Evolutionary conservation across 2,329 filamentous ascomycete genomes (phyloP).

Genomic region (Penicillium polonicum): DNA sequence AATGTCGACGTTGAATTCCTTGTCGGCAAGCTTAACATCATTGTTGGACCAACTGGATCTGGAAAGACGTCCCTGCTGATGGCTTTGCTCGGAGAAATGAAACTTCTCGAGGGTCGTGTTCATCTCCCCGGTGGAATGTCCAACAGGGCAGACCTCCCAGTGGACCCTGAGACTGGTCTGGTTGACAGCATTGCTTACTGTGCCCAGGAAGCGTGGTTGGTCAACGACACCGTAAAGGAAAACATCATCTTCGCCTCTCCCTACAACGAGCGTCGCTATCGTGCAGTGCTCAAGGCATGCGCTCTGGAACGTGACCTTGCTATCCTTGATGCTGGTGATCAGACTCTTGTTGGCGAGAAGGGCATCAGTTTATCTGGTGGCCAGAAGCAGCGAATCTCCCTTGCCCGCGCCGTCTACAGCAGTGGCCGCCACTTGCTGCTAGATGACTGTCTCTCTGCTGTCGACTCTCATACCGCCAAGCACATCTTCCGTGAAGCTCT

Average conservation of each 20-base stretch:
- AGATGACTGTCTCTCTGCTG: slow-evolving; percentile 93
- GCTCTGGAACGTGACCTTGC: slow-evolving; percentile 87
- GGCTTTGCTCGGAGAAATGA: slow-evolving; percentile 97
- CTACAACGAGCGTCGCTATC: slow-evolving; percentile 78
- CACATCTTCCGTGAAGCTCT: slow-evolving; percentile 97
- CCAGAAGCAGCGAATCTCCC: slow-evolving; percentile 94
- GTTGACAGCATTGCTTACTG: slow-evolving; percentile 95
- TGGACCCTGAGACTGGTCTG: slow-evolving; percentile 79
- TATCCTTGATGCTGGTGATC: slow-evolving; percentile 87
- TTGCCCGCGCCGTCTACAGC: slow-evolving; percentile 96
- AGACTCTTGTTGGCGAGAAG: slow-evolving; percentile 94
- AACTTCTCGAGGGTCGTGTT: slow-evolving; percentile 72
- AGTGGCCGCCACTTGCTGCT: slow-evolving; percentile 86
- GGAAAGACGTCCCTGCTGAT: slow-evolving; percentile 96
- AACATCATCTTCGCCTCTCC: slow-evolving; percentile 90
- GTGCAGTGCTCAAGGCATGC: slow-evolving; percentile 84
- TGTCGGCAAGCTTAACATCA: slow-evolving; percentile 84
- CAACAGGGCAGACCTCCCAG: slow-evolving; percentile 73
- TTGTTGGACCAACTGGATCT: slow-evolving; percentile 88
- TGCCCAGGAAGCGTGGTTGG: slow-evolving; percentile 93
- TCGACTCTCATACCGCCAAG: slow-evolving; percentile 95
- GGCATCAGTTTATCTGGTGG: slow-evolving; percentile 95
- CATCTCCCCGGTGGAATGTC: slow-evolving; percentile 82
- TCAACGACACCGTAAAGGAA: slow-evolving; percentile 92
- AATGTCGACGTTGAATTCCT: slow-evolving; percentile 80